Evolutionary conservation across 2,329 filamentous ascomycete genomes (phyloP).

Genomic region (Neurospora sp.): DNA sequence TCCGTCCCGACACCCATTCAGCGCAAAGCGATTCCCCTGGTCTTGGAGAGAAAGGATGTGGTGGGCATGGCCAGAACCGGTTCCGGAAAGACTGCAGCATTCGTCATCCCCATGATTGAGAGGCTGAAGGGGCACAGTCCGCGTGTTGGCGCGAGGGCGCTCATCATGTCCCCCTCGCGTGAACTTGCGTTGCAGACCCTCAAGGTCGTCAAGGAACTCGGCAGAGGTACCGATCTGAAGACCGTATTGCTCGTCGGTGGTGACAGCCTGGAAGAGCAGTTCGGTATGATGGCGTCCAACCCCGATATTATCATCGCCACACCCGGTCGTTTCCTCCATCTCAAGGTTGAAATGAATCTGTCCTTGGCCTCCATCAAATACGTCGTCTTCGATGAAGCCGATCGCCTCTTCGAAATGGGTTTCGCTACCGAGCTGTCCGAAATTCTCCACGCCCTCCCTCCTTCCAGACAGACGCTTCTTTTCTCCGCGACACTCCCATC

Average conservation of each 20-base stretch:
- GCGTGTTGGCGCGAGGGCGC: slow-evolving; percentile 72
- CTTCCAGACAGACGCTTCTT: slow-evolving; percentile 76
- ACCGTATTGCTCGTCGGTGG: slow-evolving; percentile 87
- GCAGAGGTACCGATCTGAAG: slow-evolving; percentile 81
- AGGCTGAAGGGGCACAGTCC: slow-evolving; percentile 80
- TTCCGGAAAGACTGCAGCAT: slow-evolving; percentile 95
- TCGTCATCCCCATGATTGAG: slow-evolving; percentile 98
- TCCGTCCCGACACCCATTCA: slow-evolving; percentile 95
- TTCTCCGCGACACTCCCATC: slow-evolving; percentile 95
- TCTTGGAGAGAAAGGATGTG: slow-evolving; percentile 87
- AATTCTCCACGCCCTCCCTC: slow-evolving; percentile 80
- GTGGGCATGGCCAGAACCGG: slow-evolving; percentile 99
- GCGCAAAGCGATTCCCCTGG: slow-evolving; percentile 86
- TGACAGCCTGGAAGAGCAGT: slow-evolving; percentile 93
- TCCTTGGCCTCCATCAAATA: slow-evolving; percentile 88
- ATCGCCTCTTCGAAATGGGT: slow-evolving; percentile 96
- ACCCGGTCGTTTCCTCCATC: slow-evolving; percentile 87
- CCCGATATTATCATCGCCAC: slow-evolving; percentile 97
- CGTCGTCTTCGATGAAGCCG: slow-evolving; percentile 95
- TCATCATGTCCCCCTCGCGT: slow-evolving; percentile 86
- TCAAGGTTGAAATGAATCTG: slow-evolving; percentile 93
- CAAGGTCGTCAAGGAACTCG: slow-evolving; percentile 92
- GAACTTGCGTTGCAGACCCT: slow-evolving; percentile 91
- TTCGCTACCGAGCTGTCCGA: slow-evolving; percentile 90
- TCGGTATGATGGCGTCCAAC: slow-evolving; percentile 83